Percentiles rank a stretch among this genome's conserved stretches.
Conservation (phyloP, 257 asterid species). For the Echites panduratus region DNA sequence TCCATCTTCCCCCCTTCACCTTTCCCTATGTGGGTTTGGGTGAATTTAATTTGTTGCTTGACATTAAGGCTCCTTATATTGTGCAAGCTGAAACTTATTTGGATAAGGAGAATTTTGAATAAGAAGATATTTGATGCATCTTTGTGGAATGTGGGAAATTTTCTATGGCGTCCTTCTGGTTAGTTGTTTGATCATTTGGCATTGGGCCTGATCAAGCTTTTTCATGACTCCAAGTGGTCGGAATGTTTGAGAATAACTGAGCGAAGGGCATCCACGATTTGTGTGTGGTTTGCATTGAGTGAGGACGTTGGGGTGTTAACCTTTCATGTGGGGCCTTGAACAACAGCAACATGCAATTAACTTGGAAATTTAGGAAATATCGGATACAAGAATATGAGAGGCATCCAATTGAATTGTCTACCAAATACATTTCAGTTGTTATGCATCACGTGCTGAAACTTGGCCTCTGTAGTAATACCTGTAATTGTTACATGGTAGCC, state of each 20-base stretch:
- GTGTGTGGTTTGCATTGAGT: not conserved
- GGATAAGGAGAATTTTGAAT: not conserved
- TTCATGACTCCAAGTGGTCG: not conserved
- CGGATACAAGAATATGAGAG: not conserved
- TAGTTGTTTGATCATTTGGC: not conserved
- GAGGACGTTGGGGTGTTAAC: not conserved
- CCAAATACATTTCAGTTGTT: not conserved
- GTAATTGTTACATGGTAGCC: not conserved
- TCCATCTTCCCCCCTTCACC: not conserved
- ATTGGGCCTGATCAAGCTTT: not conserved
- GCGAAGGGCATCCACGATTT: not conserved
- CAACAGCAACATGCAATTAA: not conserved
- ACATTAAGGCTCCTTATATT: not conserved
- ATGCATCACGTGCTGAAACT: not conserved
- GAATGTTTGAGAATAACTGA: not conserved
- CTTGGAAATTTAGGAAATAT: not conserved
- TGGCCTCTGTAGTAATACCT: not conserved
- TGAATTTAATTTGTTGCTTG: not conserved
- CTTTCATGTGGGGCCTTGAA: not conserved
- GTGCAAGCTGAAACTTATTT: not conserved
- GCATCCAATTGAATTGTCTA: not conserved
- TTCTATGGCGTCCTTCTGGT: not conserved
- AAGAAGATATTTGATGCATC: not conserved
- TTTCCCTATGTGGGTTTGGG: not conserved
- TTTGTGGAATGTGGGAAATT: not conserved